These are phyloP conservation scores for Rhizophagus sp. DNA, from an alignment of 192 early-diverging fungal genomes.

Conservation along the genomic window DNA sequence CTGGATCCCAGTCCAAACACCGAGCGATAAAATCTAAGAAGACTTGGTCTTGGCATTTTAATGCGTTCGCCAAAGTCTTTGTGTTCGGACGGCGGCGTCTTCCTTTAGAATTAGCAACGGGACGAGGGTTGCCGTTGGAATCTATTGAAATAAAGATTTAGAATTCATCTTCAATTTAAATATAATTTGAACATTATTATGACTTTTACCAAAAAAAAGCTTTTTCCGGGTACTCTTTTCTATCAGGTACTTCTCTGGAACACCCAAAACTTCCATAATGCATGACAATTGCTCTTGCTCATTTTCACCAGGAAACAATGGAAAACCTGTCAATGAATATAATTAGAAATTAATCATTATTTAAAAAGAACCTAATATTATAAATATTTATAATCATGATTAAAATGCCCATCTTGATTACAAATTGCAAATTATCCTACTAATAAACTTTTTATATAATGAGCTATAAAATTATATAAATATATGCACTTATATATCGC, in stretches of 20 bases:
- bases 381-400: background rate
- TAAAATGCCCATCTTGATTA: too few relatives aligned
- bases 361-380: background rate
- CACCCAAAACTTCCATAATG: slow-evolving; percentile 92
- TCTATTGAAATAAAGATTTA: slow-evolving; percentile 44
- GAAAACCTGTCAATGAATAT: slow-evolving; percentile 59
- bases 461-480: too few relatives aligned
- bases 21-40: slow-evolving; percentile 87
- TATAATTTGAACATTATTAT: slow-evolving; percentile 26
- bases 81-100: slow-evolving; percentile 79
- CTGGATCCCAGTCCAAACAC: slow-evolving; percentile 90
- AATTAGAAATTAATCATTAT: background rate
- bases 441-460: too few relatives aligned
- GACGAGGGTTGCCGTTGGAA: slow-evolving; percentile 53
- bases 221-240: slow-evolving; percentile 78
- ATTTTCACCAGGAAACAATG: slow-evolving; percentile 96
- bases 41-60: slow-evolving; percentile 71
- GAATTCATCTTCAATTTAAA: slow-evolving; percentile 36
- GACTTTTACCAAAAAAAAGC: slow-evolving; percentile 83
- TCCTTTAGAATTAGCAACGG: slow-evolving; percentile 83
- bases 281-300: slow-evolving; percentile 94
- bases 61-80: slow-evolving; percentile 71
- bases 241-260: slow-evolving; percentile 73
- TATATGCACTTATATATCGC: too few relatives aligned
- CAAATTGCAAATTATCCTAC: too few relatives aligned